phyloP scores from a whole-genome alignment of 495 filamentous ascomycete genomes.

The Xylaria grammica region DNA sequence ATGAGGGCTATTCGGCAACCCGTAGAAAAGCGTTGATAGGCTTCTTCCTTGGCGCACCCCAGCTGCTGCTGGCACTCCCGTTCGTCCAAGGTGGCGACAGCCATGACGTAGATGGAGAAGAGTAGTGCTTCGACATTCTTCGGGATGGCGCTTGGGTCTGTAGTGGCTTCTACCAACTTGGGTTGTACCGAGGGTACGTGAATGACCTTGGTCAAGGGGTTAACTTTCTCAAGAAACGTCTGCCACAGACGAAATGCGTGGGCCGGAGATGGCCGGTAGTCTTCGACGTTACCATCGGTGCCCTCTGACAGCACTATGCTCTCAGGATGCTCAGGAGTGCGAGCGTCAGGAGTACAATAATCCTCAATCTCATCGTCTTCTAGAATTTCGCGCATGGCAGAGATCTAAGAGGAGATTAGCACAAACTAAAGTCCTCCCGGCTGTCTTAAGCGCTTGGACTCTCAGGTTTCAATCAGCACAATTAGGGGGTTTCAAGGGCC shows the following conservation, averaged over 20 bases:
- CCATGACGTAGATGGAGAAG: conserved; percentile 60
- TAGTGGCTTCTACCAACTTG: conserved; percentile 50
- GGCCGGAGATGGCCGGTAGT: conserved; percentile 65
- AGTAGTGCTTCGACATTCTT: conserved; percentile 57
- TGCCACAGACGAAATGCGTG: conserved; percentile 76
- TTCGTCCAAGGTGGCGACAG: conserved; percentile 50
- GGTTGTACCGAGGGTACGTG: conserved; percentile 68
- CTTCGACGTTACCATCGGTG: conserved; percentile 38
- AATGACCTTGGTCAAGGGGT: conserved; percentile 72
- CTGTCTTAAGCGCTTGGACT: not conserved
- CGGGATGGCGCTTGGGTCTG: conserved; percentile 45
- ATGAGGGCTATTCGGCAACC: conserved; percentile 55
- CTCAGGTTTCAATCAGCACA: not conserved
- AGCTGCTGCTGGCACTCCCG: conserved; percentile 56
- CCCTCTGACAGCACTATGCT: conserved; percentile 42
- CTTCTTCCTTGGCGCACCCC: conserved; percentile 48
- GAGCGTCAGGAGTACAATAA: conserved; percentile 35
- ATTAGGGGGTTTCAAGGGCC: not conserved
- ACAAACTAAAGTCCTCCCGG: not conserved
- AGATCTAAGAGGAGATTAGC: conserved; percentile 39
- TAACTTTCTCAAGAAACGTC: conserved; percentile 67
- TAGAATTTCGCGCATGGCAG: conserved; percentile 54
- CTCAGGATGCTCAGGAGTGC: conserved; percentile 45
- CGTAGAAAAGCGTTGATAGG: conserved; percentile 45
- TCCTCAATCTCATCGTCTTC: conserved; percentile 45